A percentile compares a stretch with the other conserved stretches of the same genome.
These are phyloP conservation scores for Pseudognaphalium luteoalbum DNA, from an alignment of 129 eudicot species.

Conservation along the genomic window DNA sequence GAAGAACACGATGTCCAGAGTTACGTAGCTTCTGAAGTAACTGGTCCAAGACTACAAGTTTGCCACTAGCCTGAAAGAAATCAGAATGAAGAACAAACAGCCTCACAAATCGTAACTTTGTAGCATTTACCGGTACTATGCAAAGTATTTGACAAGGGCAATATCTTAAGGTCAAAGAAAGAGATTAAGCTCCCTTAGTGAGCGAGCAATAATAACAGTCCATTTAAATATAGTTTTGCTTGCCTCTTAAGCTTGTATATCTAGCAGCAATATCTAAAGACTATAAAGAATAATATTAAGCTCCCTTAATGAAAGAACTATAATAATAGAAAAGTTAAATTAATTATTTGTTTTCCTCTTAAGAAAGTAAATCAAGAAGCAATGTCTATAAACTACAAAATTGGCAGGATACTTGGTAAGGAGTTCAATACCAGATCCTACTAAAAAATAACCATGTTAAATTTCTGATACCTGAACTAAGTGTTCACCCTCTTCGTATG, in stretches of 20 bases:
- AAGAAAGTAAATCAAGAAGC: slow-evolving; percentile 15
- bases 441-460: not conserved
- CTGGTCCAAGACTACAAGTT: slow-evolving; percentile 79
- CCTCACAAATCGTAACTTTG: not conserved
- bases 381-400: slow-evolving; percentile 5
- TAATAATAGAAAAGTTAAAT: not conserved
- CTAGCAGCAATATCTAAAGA: not conserved
- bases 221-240: not conserved
- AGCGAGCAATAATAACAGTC: not conserved
- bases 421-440: not conserved
- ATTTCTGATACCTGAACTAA: slow-evolving; percentile 69
- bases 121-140: not conserved
- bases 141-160: not conserved
- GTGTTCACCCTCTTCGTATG: slow-evolving; percentile 98
- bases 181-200: not conserved
- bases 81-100: not conserved
- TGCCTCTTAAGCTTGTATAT: slow-evolving; percentile 15
- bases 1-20: slow-evolving; percentile 87
- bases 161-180: not conserved
- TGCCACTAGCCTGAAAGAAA: slow-evolving; percentile 82
- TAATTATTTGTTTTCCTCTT: not conserved
- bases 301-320: not conserved
- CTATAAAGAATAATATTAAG: not conserved
- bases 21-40: slow-evolving; percentile 72
- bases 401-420: slow-evolving; percentile 4